Conservation (phyloP, 2,329 filamentous ascomycete genomes). For the Trichophyton rubrum region DNA sequence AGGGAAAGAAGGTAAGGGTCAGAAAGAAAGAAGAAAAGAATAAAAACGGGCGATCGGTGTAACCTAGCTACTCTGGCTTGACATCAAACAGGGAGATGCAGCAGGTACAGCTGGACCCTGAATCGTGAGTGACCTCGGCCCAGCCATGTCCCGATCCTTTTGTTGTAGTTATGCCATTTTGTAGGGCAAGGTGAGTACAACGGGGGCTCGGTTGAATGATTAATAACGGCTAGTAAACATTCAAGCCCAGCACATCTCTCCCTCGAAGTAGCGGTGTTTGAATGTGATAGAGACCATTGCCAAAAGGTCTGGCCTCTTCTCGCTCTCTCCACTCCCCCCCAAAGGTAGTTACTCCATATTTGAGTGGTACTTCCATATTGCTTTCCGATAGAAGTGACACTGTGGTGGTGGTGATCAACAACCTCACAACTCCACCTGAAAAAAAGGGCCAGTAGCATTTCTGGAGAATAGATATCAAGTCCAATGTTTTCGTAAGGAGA, state of each 20-base stretch:
- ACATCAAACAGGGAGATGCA: not conserved
- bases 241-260: not conserved
- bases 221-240: no score
- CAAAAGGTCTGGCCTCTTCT: slow-evolving; percentile 2
- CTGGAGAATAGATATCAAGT: slow-evolving; percentile 2
- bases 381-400: not conserved
- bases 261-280: not conserved
- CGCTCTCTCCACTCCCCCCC: not conserved
- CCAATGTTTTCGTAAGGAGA: not conserved
- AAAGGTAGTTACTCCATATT: not conserved
- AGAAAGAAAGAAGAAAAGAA: not conserved
- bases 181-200: not conserved
- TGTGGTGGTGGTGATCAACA: not conserved
- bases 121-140: not conserved
- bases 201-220: not conserved
- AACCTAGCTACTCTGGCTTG: not conserved
- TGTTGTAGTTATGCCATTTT: not conserved
- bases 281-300: not conserved
- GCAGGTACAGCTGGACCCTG: not conserved
- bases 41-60: not conserved
- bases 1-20: not conserved
- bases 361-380: not conserved
- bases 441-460: not conserved
- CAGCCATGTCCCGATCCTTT: not conserved
- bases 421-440: not conserved